These are phyloP conservation scores for Penicillium sp. DNA, from an alignment of 2,329 filamentous ascomycete genomes.

Conservation along the genomic window DNA sequence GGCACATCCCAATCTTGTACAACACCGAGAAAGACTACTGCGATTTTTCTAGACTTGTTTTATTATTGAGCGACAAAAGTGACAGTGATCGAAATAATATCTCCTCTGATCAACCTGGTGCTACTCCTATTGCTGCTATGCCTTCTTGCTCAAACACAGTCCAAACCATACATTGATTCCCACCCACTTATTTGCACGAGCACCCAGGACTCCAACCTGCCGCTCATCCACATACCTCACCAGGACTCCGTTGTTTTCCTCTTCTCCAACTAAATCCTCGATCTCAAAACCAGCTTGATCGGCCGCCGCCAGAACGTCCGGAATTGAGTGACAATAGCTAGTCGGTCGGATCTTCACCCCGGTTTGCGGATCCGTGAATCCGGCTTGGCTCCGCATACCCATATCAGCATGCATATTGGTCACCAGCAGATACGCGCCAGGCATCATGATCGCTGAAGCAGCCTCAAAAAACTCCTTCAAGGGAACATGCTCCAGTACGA, in stretches of 20 bases:
- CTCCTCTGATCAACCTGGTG: constrained; percentile 2
- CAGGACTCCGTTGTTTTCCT: constrained; percentile 27
- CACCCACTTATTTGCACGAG: constrained; percentile 63
- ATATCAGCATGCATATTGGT: constrained; percentile 69
- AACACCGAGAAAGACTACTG: constrained; percentile 61
- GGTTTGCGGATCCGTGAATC: constrained; percentile 55
- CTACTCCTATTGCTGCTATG: background rate
- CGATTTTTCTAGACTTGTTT: constrained; percentile 46
- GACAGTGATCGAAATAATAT: constrained; percentile 7
- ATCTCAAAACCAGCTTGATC: constrained; percentile 46
- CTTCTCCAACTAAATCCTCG: constrained; percentile 28
- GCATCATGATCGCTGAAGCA: constrained; percentile 43
- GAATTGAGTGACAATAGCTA: constrained; percentile 57
- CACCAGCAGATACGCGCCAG: constrained; percentile 54
- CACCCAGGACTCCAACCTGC: constrained; percentile 59
- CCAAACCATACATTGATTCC: constrained; percentile 56
- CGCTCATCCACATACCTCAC: constrained; percentile 51
- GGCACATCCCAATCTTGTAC: constrained; percentile 60
- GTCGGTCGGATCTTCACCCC: constrained; percentile 58
- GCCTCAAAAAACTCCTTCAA: constrained; percentile 57
- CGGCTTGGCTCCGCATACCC: constrained; percentile 58
- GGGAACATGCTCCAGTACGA: constrained; percentile 64
- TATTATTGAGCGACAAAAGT: constrained; percentile 10
- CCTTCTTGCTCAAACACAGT: constrained; percentile 42
- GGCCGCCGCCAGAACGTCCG: constrained; percentile 54